Percentiles rank a stretch among this genome's conserved stretches.
Evolutionary conservation across 441 rosid genomes (phyloP).

Genomic region (Euphorbia corollata): DNA sequence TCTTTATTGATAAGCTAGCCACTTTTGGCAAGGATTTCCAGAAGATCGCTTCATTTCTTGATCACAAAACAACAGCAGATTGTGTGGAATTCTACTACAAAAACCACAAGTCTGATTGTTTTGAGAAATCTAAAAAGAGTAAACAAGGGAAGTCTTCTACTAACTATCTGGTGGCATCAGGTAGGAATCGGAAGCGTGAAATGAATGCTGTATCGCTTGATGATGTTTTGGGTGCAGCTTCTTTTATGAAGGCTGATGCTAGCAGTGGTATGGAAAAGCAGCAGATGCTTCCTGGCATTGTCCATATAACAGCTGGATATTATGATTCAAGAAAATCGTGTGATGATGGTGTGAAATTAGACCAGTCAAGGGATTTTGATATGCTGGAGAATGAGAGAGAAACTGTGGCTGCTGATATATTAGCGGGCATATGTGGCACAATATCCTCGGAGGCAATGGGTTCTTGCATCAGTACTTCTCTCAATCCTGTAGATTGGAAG

Average conservation of each 20-base stretch:
- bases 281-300: conserved; percentile 36
- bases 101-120: conserved; percentile 89
- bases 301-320: conserved; percentile 37
- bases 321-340: conserved; percentile 38
- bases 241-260: conserved; percentile 65
- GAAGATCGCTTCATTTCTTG: conserved; percentile 77
- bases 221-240: conserved; percentile 72
- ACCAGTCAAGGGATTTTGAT: conserved; percentile 44
- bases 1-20: conserved; percentile 71
- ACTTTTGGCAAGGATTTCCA: conserved; percentile 75
- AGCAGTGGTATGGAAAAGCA: conserved; percentile 37
- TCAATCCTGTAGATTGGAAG: conserved; percentile 53
- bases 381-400: conserved; percentile 54
- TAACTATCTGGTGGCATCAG: conserved; percentile 60
- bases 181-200: conserved; percentile 65
- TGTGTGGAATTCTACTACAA: conserved; percentile 96
- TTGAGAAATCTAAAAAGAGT: conserved; percentile 74
- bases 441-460: conserved; percentile 81
- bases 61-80: conserved; percentile 92
- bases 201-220: conserved; percentile 69
- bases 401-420: conserved; percentile 71
- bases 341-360: conserved; percentile 41
- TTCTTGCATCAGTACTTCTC: conserved; percentile 68
- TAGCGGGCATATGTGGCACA: conserved; percentile 77
- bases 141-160: conserved; percentile 53